Evolutionary conservation across 164 flowering plant genomes (phyloP), one percentile per base, ranked within the genome.

Genomic region (Cinnamomum micranthum): DNA sequence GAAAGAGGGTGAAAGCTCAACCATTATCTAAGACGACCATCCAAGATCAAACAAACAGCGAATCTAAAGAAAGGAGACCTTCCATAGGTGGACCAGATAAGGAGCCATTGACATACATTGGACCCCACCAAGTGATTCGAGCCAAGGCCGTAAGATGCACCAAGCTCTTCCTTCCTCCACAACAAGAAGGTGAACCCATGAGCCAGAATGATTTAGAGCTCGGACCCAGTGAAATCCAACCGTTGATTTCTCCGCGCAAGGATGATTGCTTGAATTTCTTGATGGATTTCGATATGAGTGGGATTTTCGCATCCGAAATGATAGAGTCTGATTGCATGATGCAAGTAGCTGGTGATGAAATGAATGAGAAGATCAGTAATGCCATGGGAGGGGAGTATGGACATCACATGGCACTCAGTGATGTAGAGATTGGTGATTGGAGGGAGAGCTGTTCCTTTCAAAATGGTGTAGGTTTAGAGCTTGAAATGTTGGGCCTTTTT

Each of bases 131-230:
- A 4, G 81, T 76, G 31, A 65, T 82, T 50, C 68, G 76, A 3
- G 76, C 85, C 68, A 80, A 78, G 79, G 85, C 86, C 12, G 33
- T 69, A 68, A 75, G 80, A 75, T 82, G 82, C 76, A 80, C 77
- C 25, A 77, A 75, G 71, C 47, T 41, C 10, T 41, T 71, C 1
- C 1, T 62, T 9, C 13, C 65, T 7, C 35, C 52, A 1, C 64
- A 65, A 27, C 65, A 24, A 71, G 13, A 31, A 9, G 35, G 64
- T 35, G 17, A 41, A 4, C 50, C 31, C 9, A 58, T 27, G 20
- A 9, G 2, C 64, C 2, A 71, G 9, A 25, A 52, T 2, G 17
- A 3, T 11, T 6, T 28, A 19, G 41, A 24, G 28, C 64, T 65
- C 22, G 64, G 33, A 62, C 12, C 47, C 19, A 10, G 19, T 3